Evolutionary conservation across 1,139 yeast species (phyloP).

Genomic region (Casaregolazyma lundiana): DNA sequence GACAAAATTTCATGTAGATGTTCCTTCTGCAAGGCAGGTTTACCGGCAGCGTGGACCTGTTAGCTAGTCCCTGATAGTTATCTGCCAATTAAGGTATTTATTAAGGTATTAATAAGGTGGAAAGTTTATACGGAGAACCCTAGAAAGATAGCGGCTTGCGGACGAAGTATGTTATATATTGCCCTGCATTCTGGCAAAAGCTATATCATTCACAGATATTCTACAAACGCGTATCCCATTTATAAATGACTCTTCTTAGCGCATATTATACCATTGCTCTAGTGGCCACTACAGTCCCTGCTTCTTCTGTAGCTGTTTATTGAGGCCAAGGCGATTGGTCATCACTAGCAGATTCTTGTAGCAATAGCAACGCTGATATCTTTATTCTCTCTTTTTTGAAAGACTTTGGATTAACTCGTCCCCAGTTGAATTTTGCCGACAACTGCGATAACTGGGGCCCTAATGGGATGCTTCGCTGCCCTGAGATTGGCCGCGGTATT

Average conservation of each 20-base stretch:
- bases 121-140: no score
- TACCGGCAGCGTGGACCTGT: no score
- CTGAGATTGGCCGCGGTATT: conserved; percentile 54
- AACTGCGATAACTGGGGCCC: conserved; percentile 26
- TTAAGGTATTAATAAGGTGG: no score
- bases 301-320: conserved; percentile 55
- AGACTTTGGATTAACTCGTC: conserved; percentile 50
- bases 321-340: conserved; percentile 90
- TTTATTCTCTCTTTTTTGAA: conserved; percentile 66
- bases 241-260: not conserved
- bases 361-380: conserved; percentile 63
- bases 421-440: conserved; percentile 60
- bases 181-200: no score
- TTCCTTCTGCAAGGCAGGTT: no score
- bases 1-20: no score
- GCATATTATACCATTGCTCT: not conserved
- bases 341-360: conserved; percentile 63
- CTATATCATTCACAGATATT: no score
- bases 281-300: conserved; percentile 5
- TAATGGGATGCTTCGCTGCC: conserved; percentile 33
- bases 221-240: no score
- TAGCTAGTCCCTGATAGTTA: no score
- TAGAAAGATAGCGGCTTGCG: no score
- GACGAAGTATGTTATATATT: no score
- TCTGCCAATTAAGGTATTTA: no score